Evolutionary conservation across 768 basidiomycete species (phyloP).

Genomic region (Russula emetica): DNA sequence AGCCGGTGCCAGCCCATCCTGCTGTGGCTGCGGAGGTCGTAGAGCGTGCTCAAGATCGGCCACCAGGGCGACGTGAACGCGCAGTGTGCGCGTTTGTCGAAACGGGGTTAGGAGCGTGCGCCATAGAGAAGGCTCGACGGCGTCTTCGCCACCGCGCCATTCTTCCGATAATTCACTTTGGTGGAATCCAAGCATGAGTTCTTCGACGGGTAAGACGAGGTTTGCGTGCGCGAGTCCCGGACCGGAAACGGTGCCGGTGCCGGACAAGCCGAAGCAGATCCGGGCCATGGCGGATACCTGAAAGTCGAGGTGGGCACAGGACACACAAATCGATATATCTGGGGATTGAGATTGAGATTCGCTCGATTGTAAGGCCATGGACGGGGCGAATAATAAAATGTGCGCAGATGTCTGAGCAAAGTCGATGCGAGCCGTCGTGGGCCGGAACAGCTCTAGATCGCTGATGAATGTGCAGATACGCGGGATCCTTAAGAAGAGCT

Average conservation of each 20-base stretch:
- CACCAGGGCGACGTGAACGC: constrained; percentile 9
- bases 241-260: not conserved
- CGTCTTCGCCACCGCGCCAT: not conserved
- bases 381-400: not conserved
- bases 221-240: not conserved
- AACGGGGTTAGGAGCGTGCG: constrained; percentile 3
- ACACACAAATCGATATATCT: constrained; percentile 8
- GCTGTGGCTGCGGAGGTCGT: not conserved
- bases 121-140: constrained; percentile 14
- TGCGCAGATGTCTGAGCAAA: constrained; percentile 8
- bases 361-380: not conserved
- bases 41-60: constrained; percentile 7
- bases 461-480: constrained; percentile 1
- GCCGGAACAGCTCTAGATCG: not conserved
- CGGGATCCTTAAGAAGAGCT: constrained; percentile 11
- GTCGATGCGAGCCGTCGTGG: constrained; percentile 7
- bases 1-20: not conserved
- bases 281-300: constrained; percentile 12
- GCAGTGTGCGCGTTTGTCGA: not conserved
- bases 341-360: not conserved
- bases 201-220: not conserved
- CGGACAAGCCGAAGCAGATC: not conserved
- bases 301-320: constrained; percentile 15
- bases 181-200: constrained; percentile 18
- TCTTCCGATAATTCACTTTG: not conserved